Evolutionary conservation across 129 eudicot species (phyloP).

Genomic region (Daucus carota): DNA sequence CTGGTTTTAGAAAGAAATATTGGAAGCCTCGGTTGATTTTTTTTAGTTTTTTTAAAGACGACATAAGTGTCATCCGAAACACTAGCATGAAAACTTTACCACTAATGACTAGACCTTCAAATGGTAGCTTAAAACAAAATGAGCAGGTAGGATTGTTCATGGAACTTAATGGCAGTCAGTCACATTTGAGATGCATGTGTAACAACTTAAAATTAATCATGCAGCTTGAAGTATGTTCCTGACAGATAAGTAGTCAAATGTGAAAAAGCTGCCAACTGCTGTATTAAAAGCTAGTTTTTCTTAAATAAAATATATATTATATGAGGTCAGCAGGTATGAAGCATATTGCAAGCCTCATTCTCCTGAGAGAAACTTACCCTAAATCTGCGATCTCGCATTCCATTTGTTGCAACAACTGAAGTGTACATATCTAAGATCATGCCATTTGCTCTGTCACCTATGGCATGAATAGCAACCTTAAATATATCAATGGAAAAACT

Average conservation of each 20-base stretch:
- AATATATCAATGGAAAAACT: neutral
- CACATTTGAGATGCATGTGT: neutral
- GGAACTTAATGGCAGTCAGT: neutral
- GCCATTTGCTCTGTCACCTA: slow-evolving; percentile 90
- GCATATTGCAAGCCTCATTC: neutral
- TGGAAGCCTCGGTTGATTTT: too few relatives aligned
- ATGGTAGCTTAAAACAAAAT: neutral
- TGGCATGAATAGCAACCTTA: slow-evolving; percentile 94
- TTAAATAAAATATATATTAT: neutral
- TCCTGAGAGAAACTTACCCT: slow-evolving; percentile 43
- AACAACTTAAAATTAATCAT: neutral
- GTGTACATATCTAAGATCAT: slow-evolving; percentile 72
- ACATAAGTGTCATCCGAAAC: neutral
- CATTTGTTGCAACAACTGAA: slow-evolving; percentile 55
- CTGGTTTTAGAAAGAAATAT: too few relatives aligned
- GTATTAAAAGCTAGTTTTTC: neutral
- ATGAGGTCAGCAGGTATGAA: neutral
- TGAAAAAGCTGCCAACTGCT: neutral
- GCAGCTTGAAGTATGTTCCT: neutral
- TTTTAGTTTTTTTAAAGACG: neutral
- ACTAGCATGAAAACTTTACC: neutral
- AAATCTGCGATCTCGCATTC: slow-evolving; percentile 67
- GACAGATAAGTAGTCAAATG: neutral
- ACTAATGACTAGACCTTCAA: neutral
- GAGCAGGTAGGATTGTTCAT: neutral